A percentile compares a stretch with the other conserved stretches of the same genome.
These are phyloP conservation scores for Candida sanyiensis DNA, from an alignment of 805 yeast species.

Conservation along the genomic window DNA sequence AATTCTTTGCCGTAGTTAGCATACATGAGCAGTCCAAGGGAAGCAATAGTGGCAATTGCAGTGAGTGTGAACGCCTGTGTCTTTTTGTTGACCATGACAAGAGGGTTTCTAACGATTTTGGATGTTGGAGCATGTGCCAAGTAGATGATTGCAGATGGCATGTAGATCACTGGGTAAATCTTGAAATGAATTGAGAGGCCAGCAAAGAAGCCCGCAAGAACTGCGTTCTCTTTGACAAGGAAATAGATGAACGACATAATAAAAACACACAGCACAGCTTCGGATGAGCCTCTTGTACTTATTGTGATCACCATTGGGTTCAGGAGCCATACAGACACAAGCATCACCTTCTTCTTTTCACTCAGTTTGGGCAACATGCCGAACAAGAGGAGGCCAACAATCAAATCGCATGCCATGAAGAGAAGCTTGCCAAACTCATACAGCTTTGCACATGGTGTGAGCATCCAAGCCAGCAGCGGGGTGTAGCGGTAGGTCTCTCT, in stretches of 20 bases:
- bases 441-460: constrained; percentile 61
- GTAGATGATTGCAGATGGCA: constrained; percentile 60
- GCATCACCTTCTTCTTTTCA: constrained; percentile 32
- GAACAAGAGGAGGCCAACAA: constrained; percentile 65
- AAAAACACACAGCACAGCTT: constrained; percentile 77
- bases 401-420: constrained; percentile 70
- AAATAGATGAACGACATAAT: constrained; percentile 53
- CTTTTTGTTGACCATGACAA: constrained; percentile 31
- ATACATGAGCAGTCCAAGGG: constrained; percentile 58
- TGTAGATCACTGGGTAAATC: constrained; percentile 83
- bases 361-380: constrained; percentile 31
- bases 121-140: constrained; percentile 25
- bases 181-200: constrained; percentile 78
- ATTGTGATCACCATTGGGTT: constrained; percentile 95
- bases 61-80: constrained; percentile 39
- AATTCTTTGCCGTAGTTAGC: constrained; percentile 67
- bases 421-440: constrained; percentile 74
- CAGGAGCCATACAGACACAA: constrained; percentile 71
- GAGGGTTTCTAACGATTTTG: constrained; percentile 24
- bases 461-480: constrained; percentile 79
- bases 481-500: constrained; percentile 93
- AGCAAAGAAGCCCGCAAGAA: constrained; percentile 27
- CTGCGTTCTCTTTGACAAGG: constrained; percentile 33
- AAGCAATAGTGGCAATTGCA: constrained; percentile 38
- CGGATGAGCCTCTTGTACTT: constrained; percentile 90